phyloP scores from a whole-genome alignment of 129 eudicot genomes.

The Ambrosia trifida region DNA sequence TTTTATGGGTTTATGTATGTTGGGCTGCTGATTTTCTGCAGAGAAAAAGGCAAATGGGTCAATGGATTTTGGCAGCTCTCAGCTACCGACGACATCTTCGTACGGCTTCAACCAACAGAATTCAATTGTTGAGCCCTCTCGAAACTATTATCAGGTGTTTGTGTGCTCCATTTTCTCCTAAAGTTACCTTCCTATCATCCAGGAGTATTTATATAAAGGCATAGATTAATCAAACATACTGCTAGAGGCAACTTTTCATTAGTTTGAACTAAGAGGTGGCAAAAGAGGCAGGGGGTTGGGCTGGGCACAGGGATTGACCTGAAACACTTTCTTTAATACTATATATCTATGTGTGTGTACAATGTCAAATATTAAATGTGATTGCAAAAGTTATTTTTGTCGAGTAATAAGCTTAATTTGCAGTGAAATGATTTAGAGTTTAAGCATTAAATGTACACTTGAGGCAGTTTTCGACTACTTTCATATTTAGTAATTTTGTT shows the following conservation, averaged over 20 bases:
- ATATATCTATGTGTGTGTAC: neutral
- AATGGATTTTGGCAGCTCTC: constrained; percentile 40
- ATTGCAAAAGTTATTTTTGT: neutral
- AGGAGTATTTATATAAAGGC: neutral
- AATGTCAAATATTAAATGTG: neutral
- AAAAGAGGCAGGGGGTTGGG: neutral
- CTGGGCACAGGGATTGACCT: neutral
- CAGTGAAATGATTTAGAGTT: neutral
- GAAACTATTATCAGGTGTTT: constrained; percentile 57
- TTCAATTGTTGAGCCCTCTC: constrained; percentile 52
- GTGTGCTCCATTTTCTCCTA: constrained; percentile 2
- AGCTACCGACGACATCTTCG: constrained; percentile 32
- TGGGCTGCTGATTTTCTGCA: constrained; percentile 23
- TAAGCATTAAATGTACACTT: neutral
- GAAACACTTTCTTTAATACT: neutral
- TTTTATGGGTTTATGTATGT: neutral
- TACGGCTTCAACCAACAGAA: constrained; percentile 50
- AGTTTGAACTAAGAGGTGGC: neutral
- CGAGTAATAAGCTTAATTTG: neutral
- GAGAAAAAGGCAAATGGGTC: constrained; percentile 54
- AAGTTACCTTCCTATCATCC: neutral
- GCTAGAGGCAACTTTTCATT: neutral
- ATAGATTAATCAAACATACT: constrained; percentile 6
- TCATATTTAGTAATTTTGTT: neutral
- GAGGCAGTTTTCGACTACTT: constrained; percentile 1